phyloP scores from a whole-genome alignment of 495 filamentous ascomycete species.

The Pyronema domesticum region DNA sequence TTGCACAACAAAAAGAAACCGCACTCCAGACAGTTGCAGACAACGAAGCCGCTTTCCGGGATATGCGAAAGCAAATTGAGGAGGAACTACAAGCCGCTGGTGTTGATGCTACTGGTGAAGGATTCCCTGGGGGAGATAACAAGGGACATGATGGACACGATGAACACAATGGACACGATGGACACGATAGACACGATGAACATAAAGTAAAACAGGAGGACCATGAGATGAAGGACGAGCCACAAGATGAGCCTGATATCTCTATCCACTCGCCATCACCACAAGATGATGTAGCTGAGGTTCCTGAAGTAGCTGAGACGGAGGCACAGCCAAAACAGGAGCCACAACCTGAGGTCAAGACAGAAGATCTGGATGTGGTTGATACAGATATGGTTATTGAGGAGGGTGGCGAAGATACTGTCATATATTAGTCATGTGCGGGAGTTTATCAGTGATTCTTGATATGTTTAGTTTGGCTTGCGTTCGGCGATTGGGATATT shows the following conservation, averaged over 20 bases:
- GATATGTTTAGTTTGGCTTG: too few relatives aligned
- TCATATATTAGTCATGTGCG: constrained; percentile 48
- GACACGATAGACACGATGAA: neutral
- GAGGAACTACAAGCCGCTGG: constrained; percentile 14
- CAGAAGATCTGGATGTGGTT: constrained; percentile 34
- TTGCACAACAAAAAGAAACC: constrained; percentile 42
- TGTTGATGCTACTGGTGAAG: neutral
- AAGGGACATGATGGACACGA: neutral
- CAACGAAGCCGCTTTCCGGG: constrained; percentile 34
- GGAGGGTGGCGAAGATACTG: constrained; percentile 66
- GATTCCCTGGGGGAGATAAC: neutral
- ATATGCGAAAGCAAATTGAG: constrained; percentile 10
- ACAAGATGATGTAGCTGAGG: constrained; percentile 7
- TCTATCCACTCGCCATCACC: neutral
- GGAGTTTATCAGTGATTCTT: too few relatives aligned
- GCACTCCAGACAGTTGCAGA: constrained; percentile 34
- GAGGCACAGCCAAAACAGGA: neutral
- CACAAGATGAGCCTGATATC: neutral
- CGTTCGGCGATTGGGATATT: too few relatives aligned
- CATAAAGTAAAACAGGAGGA: constrained; percentile 11
- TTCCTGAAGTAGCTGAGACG: neutral
- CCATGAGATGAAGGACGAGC: constrained; percentile 3
- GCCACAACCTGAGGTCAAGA: neutral
- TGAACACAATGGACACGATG: neutral
- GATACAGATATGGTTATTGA: constrained; percentile 51